Percentiles rank a stretch among this genome's conserved stretches.
Evolutionary conservation across 1,284 basidiomycete species (phyloP).

Genomic region (Sanghuangporus baumii): DNA sequence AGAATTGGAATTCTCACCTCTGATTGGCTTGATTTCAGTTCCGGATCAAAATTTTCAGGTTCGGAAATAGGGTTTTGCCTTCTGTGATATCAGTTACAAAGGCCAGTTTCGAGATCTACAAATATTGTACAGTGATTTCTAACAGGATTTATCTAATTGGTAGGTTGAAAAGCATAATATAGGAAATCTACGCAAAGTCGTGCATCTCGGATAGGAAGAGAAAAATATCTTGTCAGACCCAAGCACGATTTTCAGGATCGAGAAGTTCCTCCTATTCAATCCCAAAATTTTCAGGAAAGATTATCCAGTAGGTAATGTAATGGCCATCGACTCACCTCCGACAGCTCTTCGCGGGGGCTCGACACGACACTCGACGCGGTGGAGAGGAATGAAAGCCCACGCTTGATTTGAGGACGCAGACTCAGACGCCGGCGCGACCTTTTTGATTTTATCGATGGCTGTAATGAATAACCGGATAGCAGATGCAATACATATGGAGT

Average conservation of each 20-base stretch:
- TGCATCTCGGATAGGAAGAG: not conserved
- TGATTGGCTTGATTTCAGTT: too few species aligned
- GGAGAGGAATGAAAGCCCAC: conserved; percentile 17
- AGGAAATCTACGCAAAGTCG: not conserved
- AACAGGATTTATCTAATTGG: not conserved
- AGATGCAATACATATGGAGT: not conserved
- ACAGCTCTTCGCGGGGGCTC: conserved; percentile 8
- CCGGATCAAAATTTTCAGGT: too few species aligned
- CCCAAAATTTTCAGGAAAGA: not conserved
- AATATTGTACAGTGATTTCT: not conserved
- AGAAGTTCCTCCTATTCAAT: conserved; percentile 8
- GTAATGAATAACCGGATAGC: not conserved
- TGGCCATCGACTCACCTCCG: conserved; percentile 6
- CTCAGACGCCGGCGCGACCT: not conserved
- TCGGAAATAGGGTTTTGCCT: too few species aligned
- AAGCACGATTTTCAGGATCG: conserved; percentile 10
- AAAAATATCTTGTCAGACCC: not conserved
- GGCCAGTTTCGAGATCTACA: not conserved
- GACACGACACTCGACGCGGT: conserved; percentile 17
- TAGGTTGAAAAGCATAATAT: not conserved
- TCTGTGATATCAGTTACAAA: too few species aligned
- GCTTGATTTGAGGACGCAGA: not conserved
- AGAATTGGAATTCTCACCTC: too few species aligned
- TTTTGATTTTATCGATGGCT: conserved; percentile 4
- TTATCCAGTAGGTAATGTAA: not conserved